Conservation (phyloP, 495 filamentous ascomycete species). For the Aspergillus biplanus region DNA sequence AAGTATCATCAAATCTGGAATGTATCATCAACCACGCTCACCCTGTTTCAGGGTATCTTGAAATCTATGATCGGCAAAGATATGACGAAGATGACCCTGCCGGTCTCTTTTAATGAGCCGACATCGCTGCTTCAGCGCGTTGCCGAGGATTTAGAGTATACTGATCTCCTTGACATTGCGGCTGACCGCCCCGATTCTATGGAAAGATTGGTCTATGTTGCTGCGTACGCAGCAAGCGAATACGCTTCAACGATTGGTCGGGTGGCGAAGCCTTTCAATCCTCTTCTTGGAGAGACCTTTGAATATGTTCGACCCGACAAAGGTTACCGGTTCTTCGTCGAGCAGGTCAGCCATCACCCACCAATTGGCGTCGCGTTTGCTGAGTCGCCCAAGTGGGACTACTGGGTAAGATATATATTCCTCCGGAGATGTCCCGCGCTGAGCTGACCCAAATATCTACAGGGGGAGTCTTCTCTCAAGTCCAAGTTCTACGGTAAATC, state of each 20-base stretch:
- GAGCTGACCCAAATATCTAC: slow-evolving; percentile 13
- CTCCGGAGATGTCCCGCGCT: neutral
- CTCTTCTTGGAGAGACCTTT: slow-evolving; percentile 93
- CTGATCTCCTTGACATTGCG: slow-evolving; percentile 87
- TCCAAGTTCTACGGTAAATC: slow-evolving; percentile 98
- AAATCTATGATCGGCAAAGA: slow-evolving; percentile 99
- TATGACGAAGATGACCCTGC: slow-evolving; percentile 99
- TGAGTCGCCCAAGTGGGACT: slow-evolving; percentile 93
- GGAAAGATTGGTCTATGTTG: slow-evolving; percentile 95
- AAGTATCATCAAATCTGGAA: slow-evolving; percentile 36
- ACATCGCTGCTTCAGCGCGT: slow-evolving; percentile 96
- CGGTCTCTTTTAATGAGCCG: slow-evolving; percentile 98
- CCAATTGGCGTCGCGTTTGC: slow-evolving; percentile 93
- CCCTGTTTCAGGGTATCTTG: slow-evolving; percentile 72
- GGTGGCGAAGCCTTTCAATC: slow-evolving; percentile 98
- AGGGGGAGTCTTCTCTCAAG: slow-evolving; percentile 93
- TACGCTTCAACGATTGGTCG: slow-evolving; percentile 96
- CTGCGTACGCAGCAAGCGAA: slow-evolving; percentile 92
- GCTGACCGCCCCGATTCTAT: slow-evolving; percentile 83
- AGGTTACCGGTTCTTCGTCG: slow-evolving; percentile 96
- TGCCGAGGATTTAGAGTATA: slow-evolving; percentile 97
- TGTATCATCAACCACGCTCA: slow-evolving; percentile 29
- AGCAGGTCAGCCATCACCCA: slow-evolving; percentile 98
- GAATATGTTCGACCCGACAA: slow-evolving; percentile 96
- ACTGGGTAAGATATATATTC: slow-evolving; percentile 63